Conservation (phyloP, 1,139 yeast species). For the Candida anutae region DNA sequence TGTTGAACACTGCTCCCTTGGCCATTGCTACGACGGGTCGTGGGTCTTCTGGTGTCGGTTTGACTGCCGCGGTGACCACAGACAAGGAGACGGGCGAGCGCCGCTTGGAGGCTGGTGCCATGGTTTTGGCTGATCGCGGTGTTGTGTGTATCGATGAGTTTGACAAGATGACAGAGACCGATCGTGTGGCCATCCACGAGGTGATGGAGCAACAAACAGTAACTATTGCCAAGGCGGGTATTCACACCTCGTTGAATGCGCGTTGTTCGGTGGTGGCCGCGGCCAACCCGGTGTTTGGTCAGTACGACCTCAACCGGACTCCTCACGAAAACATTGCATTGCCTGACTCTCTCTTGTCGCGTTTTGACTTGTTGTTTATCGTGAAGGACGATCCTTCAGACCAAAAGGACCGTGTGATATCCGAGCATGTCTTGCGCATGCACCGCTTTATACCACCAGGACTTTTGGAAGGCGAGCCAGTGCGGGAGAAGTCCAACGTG, state of each 20-base stretch:
- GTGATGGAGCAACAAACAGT: constrained; percentile 99
- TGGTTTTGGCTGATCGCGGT: constrained; percentile 97
- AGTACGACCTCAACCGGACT: constrained; percentile 91
- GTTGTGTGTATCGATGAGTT: constrained; percentile 97
- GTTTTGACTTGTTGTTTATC: constrained; percentile 91
- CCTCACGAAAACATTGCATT: constrained; percentile 95
- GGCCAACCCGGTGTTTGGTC: constrained; percentile 96
- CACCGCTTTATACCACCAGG: constrained; percentile 90
- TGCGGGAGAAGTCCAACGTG: constrained; percentile 65
- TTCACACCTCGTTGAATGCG: constrained; percentile 93
- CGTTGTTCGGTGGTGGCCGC: constrained; percentile 98
- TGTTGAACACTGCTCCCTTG: constrained; percentile 84
- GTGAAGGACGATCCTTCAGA: constrained; percentile 94
- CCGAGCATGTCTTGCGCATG: constrained; percentile 93
- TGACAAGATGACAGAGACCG: constrained; percentile 95
- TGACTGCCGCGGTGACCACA: constrained; percentile 96
- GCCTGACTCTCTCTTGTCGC: constrained; percentile 92
- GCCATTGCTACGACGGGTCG: constrained; percentile 99
- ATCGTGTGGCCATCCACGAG: constrained; percentile 97
- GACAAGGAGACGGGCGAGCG: constrained; percentile 97
- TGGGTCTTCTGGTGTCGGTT: constrained; percentile 99
- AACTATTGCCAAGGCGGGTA: constrained; percentile 97
- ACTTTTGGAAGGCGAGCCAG: constrained; percentile 87
- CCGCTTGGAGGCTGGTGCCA: constrained; percentile 97
- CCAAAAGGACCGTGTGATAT: constrained; percentile 73